phyloP scores from a whole-genome alignment of 139 green algal genomes.

The Micractinium sp. region DNA sequence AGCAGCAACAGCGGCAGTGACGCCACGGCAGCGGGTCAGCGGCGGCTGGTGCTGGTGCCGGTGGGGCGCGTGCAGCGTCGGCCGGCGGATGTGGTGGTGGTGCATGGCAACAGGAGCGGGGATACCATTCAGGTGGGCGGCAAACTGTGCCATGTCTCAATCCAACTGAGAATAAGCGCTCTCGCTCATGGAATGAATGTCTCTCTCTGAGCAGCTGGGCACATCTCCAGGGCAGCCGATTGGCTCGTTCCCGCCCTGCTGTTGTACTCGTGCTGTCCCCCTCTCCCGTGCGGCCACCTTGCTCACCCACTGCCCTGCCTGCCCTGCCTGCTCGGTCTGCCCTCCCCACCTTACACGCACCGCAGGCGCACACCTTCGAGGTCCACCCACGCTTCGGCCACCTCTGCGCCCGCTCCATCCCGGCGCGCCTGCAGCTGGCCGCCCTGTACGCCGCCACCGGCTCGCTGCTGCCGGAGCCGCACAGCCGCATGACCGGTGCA shows the following conservation, averaged over 20 bases:
- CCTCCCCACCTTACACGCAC: too few species aligned
- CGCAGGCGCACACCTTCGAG: conserved; percentile 54
- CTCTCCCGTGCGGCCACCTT: too few species aligned
- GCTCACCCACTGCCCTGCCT: background rate
- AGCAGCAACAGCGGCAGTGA: background rate
- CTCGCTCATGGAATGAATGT: too few species aligned
- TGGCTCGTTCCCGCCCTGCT: too few species aligned
- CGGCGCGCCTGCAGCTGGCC: conserved; percentile 66
- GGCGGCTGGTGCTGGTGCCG: background rate
- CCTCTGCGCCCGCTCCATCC: conserved; percentile 40
- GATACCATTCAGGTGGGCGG: conserved; percentile 5
- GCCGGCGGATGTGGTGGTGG: background rate
- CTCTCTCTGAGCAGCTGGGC: background rate
- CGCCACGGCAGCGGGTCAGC: background rate
- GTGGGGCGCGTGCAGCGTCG: background rate
- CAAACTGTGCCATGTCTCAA: background rate
- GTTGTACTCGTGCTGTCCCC: too few species aligned
- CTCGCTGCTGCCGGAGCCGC: conserved; percentile 59
- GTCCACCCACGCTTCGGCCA: conserved; percentile 59
- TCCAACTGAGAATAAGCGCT: too few species aligned
- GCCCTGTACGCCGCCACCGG: conserved; percentile 64
- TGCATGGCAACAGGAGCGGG: conserved; percentile 8
- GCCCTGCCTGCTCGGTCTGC: too few species aligned
- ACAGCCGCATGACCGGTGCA: conserved; percentile 48
- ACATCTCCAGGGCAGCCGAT: background rate